Evolutionary conservation across 306 rosid species (phyloP).

Genomic region (Cicer cuneatum): DNA sequence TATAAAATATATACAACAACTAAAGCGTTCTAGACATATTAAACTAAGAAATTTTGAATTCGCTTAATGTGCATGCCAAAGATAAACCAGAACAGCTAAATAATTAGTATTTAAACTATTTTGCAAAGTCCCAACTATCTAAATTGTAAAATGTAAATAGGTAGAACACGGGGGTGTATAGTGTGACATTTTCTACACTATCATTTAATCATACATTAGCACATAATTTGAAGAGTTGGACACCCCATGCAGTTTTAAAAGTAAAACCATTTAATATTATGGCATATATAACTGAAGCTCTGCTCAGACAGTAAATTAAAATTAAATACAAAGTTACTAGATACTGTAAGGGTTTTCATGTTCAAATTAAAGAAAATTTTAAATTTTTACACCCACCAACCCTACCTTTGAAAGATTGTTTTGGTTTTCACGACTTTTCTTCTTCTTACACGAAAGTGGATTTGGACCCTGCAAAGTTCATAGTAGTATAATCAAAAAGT

Average conservation of each 20-base stretch:
- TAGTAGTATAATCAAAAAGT: slow-evolving; percentile 7
- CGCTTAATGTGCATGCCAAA: background rate
- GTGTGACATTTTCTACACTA: background rate
- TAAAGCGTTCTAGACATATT: background rate
- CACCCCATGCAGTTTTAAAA: background rate
- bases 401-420: slow-evolving; percentile 58
- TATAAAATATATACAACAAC: background rate
- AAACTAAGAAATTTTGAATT: background rate
- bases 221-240: background rate
- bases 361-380: background rate
- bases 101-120: background rate
- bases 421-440: slow-evolving; percentile 58
- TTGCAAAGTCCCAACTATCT: slow-evolving; percentile 1
- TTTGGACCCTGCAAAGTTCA: slow-evolving; percentile 77
- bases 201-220: background rate
- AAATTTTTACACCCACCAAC: slow-evolving; percentile 17
- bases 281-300: background rate
- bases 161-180: background rate
- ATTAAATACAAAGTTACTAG: background rate
- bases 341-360: background rate
- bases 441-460: slow-evolving; percentile 87
- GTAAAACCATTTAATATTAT: background rate
- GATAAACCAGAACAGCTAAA: background rate
- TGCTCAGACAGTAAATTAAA: background rate
- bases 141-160: too few relatives aligned